A percentile compares a stretch with the other conserved stretches of the same genome.
These are phyloP conservation scores for Silene conica DNA, from an alignment of 148 eudicot species.

Conservation along the genomic window DNA sequence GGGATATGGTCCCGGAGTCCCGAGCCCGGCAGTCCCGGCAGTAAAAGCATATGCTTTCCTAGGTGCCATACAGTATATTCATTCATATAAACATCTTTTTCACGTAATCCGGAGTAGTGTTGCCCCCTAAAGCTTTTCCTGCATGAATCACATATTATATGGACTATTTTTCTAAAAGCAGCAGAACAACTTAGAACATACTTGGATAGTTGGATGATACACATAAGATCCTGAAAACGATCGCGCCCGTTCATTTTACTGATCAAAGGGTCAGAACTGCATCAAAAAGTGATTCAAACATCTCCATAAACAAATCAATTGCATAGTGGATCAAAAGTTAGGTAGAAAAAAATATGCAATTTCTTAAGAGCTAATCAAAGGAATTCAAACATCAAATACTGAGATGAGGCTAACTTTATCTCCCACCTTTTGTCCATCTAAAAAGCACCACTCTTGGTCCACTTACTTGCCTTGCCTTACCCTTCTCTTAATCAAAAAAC, in stretches of 20 bases:
- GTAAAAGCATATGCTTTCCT: not conserved
- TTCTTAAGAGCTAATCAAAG: slow-evolving; percentile 37
- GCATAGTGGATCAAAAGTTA: slow-evolving; percentile 16
- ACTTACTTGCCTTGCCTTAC: slow-evolving; percentile 26
- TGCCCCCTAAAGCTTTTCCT: slow-evolving; percentile 8
- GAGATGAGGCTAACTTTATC: slow-evolving; percentile 27
- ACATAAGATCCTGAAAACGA: slow-evolving; percentile 1
- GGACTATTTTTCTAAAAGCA: slow-evolving; percentile 7
- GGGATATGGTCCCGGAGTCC: too few species aligned
- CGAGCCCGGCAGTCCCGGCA: too few species aligned
- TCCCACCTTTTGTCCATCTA: slow-evolving; percentile 37
- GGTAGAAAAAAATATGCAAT: slow-evolving; percentile 20
- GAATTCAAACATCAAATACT: slow-evolving; percentile 30
- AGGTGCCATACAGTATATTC: slow-evolving; percentile 14
- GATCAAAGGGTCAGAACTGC: slow-evolving; percentile 15
- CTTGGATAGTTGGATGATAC: not conserved
- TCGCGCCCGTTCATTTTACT: slow-evolving; percentile 10
- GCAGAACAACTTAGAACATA: slow-evolving; percentile 24
- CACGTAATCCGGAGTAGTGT: not conserved
- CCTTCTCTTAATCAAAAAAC: slow-evolving; percentile 26
- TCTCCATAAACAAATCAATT: slow-evolving; percentile 9
- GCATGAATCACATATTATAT: slow-evolving; percentile 5
- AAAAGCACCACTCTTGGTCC: slow-evolving; percentile 37
- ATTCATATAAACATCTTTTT: not conserved
- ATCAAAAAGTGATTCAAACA: slow-evolving; percentile 10